Base-by-base conservation (phyloP, 352 stramenopile genomes). In the Pythium plurisporium region DNA sequence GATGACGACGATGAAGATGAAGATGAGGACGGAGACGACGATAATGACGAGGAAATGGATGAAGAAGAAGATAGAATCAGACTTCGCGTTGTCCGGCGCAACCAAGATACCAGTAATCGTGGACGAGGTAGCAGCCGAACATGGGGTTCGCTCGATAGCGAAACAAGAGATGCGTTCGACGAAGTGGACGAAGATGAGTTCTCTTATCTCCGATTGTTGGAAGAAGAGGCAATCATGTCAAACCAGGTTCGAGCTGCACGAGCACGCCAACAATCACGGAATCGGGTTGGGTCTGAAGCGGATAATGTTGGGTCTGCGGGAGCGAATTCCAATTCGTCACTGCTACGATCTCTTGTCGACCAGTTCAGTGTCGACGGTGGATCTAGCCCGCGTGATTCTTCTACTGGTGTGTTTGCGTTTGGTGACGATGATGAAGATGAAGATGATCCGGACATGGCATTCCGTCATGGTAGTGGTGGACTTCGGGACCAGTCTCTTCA, bases 181-280 rank as follows among this genome's bases (percentile, higher is more conserved):
- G 82, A 93, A 63, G 80, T 89, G 12, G 80, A 93, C 41, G 82
- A 93, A 70, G 79, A 93, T 14, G 80, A 93, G 31, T 93, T 88
- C 47, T 93, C 79, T 19, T 91, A 91, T 51, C 54, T 87, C n/a
- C 80, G 76, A 43, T 72, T 91, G 49, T 46, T 92, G 5, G 78
- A 91, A 14, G 81, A 91, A 26, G 85, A 94, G 48, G 60, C 52
- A 0, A 34, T 67, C 20, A 27, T 58, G 4, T 64, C 57, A 2
- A 59, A 47, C 33, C 57, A 64, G 54, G 45, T 50, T 1, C 51
- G 52, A 15, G 51, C 59, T 27, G 43, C 52, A 17, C 43, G 33
- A 31, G 15, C 37, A 4, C 50, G 59, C 4, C 34, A 56, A 44
- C 14, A 26, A 17, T 17, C 31, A 7, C 46, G 55, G 19, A 34